A percentile compares a stretch with the other conserved stretches of the same genome.
phyloP scores from a whole-genome alignment of 2,329 filamentous ascomycete species.

The Teratosphaeria gauchensis region DNA sequence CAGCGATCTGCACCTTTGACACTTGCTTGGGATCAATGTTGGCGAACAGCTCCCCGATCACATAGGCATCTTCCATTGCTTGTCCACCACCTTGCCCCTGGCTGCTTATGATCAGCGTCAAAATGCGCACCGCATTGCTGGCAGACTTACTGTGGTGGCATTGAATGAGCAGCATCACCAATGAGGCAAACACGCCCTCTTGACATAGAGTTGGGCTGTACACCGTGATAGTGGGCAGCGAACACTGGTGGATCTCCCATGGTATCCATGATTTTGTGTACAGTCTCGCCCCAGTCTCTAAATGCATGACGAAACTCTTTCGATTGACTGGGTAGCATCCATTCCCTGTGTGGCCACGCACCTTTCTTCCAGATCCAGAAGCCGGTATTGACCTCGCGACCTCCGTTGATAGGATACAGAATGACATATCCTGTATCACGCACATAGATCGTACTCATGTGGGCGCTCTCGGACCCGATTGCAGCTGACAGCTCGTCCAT shows the following conservation, averaged over 20 bases:
- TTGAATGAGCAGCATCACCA: slow-evolving; percentile 58
- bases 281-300: slow-evolving; percentile 31
- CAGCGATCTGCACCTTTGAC: slow-evolving; percentile 4
- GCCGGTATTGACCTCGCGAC: slow-evolving; percentile 48
- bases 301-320: slow-evolving; percentile 35
- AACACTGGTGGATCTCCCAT: slow-evolving; percentile 38
- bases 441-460: slow-evolving; percentile 21
- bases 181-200: slow-evolving; percentile 47
- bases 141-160: slow-evolving; percentile 58
- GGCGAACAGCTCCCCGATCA: slow-evolving; percentile 19
- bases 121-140: slow-evolving; percentile 19
- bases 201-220: slow-evolving; percentile 15
- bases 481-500: slow-evolving; percentile 41
- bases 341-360: slow-evolving; percentile 31
- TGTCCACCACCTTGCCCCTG: slow-evolving; percentile 42
- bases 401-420: slow-evolving; percentile 52
- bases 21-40: not conserved
- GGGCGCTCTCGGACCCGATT: slow-evolving; percentile 18
- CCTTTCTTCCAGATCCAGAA: slow-evolving; percentile 30
- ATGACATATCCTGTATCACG: slow-evolving; percentile 50
- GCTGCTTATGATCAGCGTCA: not conserved
- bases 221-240: slow-evolving; percentile 38
- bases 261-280: slow-evolving; percentile 28
- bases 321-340: slow-evolving; percentile 32
- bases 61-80: slow-evolving; percentile 47